Evolutionary conservation across 2,329 filamentous ascomycete species (phyloP), one percentile per base, ranked within the genome.

Genomic region (Herpotrichia juniperi): DNA sequence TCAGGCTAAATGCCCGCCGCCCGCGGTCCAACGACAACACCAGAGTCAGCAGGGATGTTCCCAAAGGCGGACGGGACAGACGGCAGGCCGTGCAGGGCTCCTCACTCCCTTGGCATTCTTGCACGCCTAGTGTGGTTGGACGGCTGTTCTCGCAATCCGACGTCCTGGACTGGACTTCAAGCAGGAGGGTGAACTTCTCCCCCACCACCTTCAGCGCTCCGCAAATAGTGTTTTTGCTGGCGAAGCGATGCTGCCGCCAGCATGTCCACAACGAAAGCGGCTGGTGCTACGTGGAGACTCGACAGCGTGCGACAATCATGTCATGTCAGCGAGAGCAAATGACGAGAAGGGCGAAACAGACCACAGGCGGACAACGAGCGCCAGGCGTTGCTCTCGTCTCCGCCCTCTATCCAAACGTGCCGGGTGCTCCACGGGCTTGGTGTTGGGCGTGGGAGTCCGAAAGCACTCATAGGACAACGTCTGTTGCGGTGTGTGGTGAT

Each of bases 201-300:
- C 40, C 21, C 42, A 40, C 39, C 26, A 43, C 50, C 54, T 35
- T 54, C 50, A 50, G 52, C 53, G 49, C 53, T 53, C 59, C 42
- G 54, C 58, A 55, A 53, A 40, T 40, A 17, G 37, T 14, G 11
- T 25, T 17, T 46, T 31, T 35, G 43, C 22, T 39, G 32, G 35
- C 31, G 31, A 35, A 47, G 44, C 30, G 32, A 37, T 22, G 31
- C 31, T 39, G 44, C 19, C 31, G 28, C 19, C 34, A 39, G 12
- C 28, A 39, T 32, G 3, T 3, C 21, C 46, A 42, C 14, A 40
- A 42, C 37, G 30, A 63, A 61, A 61, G 58, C 63, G 57, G 50
- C 48, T 51, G 46, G 67, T 72, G 70, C 70, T 64, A 73, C 69
- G 69, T 72, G 69, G 70, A 71, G 64, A 67, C 69, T 71, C 66